Evolutionary conservation across 2,329 filamentous ascomycete genomes (phyloP).

Genomic region (Geosmithia morbida): DNA sequence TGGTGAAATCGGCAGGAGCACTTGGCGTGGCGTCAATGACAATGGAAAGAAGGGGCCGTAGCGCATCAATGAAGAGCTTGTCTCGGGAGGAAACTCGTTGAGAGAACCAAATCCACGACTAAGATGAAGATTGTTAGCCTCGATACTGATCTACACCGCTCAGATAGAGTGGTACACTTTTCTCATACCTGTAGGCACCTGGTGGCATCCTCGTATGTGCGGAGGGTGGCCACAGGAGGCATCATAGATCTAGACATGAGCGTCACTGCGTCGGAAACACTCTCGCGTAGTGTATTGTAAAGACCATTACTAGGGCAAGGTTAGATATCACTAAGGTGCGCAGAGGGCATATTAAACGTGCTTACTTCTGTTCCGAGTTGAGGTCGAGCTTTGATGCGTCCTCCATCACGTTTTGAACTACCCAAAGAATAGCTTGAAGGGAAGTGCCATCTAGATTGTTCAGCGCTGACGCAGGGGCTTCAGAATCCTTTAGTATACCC

Average conservation of each 20-base stretch:
- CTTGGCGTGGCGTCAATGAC: slow-evolving; percentile 44
- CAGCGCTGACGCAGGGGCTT: slow-evolving; percentile 22
- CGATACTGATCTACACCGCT: neutral
- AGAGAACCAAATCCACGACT: slow-evolving; percentile 64
- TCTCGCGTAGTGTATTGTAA: slow-evolving; percentile 24
- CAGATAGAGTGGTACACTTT: slow-evolving; percentile 6
- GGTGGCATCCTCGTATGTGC: slow-evolving; percentile 38
- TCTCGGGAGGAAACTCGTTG: slow-evolving; percentile 47
- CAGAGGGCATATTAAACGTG: neutral
- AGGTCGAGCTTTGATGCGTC: slow-evolving; percentile 44
- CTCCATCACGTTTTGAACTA: slow-evolving; percentile 27
- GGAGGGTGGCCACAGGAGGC: slow-evolving; percentile 10
- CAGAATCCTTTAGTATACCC: neutral
- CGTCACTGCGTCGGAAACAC: slow-evolving; percentile 21
- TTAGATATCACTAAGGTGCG: slow-evolving; percentile 9
- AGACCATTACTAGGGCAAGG: slow-evolving; percentile 17
- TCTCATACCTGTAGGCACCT: slow-evolving; percentile 41
- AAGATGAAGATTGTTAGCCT: neutral
- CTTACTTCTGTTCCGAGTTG: slow-evolving; percentile 29
- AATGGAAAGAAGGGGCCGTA: slow-evolving; percentile 44
- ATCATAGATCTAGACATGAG: slow-evolving; percentile 24
- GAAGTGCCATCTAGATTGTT: slow-evolving; percentile 29
- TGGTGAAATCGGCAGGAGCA: slow-evolving; percentile 41
- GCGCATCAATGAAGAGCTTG: slow-evolving; percentile 38
- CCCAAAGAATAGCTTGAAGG: slow-evolving; percentile 47